Evolutionary conservation across 2,329 filamentous ascomycete genomes (phyloP).

Genomic region (Exophiala sideris): DNA sequence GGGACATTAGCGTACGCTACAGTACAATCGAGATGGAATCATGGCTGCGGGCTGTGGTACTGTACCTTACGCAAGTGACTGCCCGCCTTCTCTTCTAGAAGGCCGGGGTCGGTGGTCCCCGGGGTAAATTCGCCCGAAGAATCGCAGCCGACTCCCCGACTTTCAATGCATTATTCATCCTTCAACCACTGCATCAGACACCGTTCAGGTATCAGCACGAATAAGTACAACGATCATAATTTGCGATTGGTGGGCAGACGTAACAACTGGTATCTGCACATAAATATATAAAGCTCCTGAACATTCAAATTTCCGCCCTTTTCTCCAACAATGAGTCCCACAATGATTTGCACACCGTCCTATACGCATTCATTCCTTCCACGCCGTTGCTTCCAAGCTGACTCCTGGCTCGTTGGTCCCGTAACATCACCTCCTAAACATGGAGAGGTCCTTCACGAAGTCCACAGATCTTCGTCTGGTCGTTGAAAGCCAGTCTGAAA

Average conservation of each 20-base stretch:
- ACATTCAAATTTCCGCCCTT: slow-evolving; percentile 6
- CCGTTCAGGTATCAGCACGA: not conserved
- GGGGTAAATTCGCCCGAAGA: too few species aligned
- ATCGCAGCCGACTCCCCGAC: too few species aligned
- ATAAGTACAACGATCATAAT: not conserved
- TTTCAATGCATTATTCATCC: too few species aligned
- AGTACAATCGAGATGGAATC: not conserved
- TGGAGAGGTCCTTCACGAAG: too few species aligned
- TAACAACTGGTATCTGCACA: slow-evolving; percentile 18
- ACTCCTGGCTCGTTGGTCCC: not conserved
- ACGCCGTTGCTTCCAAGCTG: not conserved
- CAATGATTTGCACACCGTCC: not conserved
- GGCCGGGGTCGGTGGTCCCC: not conserved
- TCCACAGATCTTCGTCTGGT: too few species aligned
- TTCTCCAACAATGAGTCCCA: slow-evolving; percentile 8
- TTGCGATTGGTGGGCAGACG: not conserved
- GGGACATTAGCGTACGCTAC: not conserved
- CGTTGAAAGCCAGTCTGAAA: not conserved
- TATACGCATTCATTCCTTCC: slow-evolving; percentile 1
- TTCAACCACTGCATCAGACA: too few species aligned
- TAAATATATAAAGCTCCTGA: slow-evolving; percentile 1
- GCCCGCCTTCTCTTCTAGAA: not conserved
- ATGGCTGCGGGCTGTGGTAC: too few species aligned
- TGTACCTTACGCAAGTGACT: too few species aligned
- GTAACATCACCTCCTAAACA: not conserved